Evolutionary conservation across 768 basidiomycete species (phyloP).

Genomic region (Trametes sanguinea): DNA sequence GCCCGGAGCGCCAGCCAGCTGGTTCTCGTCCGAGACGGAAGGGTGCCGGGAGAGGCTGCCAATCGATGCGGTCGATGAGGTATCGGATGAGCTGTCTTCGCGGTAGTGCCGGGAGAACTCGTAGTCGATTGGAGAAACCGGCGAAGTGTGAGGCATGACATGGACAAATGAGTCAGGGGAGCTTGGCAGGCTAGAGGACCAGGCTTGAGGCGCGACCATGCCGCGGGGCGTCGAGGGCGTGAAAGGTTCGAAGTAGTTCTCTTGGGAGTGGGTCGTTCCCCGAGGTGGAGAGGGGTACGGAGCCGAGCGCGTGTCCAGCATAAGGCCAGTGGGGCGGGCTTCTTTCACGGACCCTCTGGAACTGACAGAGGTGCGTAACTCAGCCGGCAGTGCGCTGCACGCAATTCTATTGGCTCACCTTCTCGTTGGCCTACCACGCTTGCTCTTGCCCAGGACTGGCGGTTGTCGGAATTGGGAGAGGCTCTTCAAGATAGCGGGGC

Average conservation of each 20-base stretch:
- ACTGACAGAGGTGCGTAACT: background rate
- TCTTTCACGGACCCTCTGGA: constrained; percentile 4
- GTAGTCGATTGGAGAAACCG: constrained; percentile 10
- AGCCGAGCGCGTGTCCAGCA: constrained; percentile 13
- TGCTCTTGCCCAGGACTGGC: constrained; percentile 6
- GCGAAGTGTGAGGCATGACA: constrained; percentile 1
- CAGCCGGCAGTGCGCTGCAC: too few relatives aligned
- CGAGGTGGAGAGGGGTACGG: constrained; percentile 4
- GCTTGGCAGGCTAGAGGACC: constrained; percentile 8
- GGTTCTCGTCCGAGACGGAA: background rate
- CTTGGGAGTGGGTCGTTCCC: background rate
- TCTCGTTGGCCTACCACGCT: constrained; percentile 2
- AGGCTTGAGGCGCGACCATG: background rate
- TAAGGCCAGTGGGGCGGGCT: constrained; percentile 2
- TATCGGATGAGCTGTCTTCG: constrained; percentile 14
- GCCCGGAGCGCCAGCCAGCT: background rate
- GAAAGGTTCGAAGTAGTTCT: constrained; percentile 2
- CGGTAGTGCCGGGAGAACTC: constrained; percentile 13
- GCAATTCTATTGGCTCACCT: background rate
- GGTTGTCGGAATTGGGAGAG: constrained; percentile 19
- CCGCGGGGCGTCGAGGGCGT: constrained; percentile 3
- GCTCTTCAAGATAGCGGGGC: constrained; percentile 8
- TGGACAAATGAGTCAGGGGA: constrained; percentile 6
- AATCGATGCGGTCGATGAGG: constrained; percentile 11
- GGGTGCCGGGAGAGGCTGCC: constrained; percentile 9